Percentiles rank a stretch among this genome's conserved stretches.
Evolutionary conservation across 805 yeast species (phyloP).

Genomic region (Suhomyces kilbournensis): DNA sequence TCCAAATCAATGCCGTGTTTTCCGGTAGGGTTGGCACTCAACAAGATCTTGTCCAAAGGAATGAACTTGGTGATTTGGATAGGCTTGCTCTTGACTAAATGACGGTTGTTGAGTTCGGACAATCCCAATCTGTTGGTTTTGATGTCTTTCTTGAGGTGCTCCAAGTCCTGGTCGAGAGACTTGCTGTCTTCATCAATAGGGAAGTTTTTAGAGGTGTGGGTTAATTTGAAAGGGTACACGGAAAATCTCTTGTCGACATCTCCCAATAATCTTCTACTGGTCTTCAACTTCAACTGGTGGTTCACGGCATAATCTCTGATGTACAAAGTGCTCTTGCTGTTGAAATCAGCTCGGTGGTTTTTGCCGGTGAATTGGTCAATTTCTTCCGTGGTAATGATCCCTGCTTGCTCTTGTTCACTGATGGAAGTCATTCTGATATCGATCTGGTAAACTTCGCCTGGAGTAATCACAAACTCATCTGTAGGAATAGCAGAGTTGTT

Average conservation of each 20-base stretch:
- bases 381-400: conserved; percentile 65
- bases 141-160: conserved; percentile 50
- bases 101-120: conserved; percentile 75
- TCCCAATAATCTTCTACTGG: conserved; percentile 67
- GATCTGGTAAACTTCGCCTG: conserved; percentile 85
- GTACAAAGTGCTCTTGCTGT: conserved; percentile 66
- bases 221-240: conserved; percentile 88
- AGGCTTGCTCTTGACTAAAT: conserved; percentile 70
- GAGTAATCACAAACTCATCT: conserved; percentile 63
- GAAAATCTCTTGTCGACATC: conserved; percentile 71
- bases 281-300: conserved; percentile 71
- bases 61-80: conserved; percentile 69
- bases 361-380: conserved; percentile 64
- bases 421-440: conserved; percentile 81
- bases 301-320: conserved; percentile 84
- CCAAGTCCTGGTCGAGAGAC: conserved; percentile 37
- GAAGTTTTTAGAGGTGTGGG: conserved; percentile 62
- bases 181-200: conserved; percentile 48
- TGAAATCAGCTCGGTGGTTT: conserved; percentile 51
- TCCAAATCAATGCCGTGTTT: conserved; percentile 62
- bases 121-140: conserved; percentile 70
- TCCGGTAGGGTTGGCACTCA: conserved; percentile 65
- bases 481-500: conserved; percentile 62
- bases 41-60: conserved; percentile 64
- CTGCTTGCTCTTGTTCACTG: conserved; percentile 51